Evolutionary conservation across 2,329 filamentous ascomycete genomes (phyloP).

Genomic region (Arthrobotrys pseudoclavata): DNA sequence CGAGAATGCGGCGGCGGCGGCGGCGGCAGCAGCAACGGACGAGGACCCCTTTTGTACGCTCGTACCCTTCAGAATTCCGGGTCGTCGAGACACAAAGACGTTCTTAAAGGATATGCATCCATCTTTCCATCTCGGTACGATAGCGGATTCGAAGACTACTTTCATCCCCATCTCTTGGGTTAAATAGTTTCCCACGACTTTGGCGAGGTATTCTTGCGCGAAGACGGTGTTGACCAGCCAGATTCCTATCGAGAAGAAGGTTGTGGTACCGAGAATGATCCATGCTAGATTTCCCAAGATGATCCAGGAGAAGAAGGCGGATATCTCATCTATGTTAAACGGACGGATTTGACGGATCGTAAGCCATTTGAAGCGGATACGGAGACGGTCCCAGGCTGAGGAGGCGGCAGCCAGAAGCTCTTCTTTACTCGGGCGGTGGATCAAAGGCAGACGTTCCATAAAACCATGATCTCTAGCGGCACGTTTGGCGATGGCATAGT

Average conservation of each 20-base stretch:
- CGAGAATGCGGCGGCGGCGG: slow-evolving; percentile 75
- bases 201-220: slow-evolving; percentile 93
- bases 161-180: slow-evolving; percentile 93
- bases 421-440: slow-evolving; percentile 93
- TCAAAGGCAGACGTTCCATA: slow-evolving; percentile 75
- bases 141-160: slow-evolving; percentile 96
- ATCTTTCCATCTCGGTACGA: slow-evolving; percentile 94
- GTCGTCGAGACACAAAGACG: slow-evolving; percentile 92
- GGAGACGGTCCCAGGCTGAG: slow-evolving; percentile 90
- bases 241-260: slow-evolving; percentile 93
- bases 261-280: slow-evolving; percentile 96
- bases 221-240: slow-evolving; percentile 95
- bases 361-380: slow-evolving; percentile 96
- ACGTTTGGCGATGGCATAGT: slow-evolving; percentile 53
- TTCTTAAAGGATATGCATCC: slow-evolving; percentile 97
- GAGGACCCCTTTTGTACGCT: slow-evolving; percentile 94
- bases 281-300: slow-evolving; percentile 92
- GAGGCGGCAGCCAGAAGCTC: slow-evolving; percentile 91
- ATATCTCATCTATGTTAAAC: slow-evolving; percentile 96
- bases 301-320: slow-evolving; percentile 95
- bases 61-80: slow-evolving; percentile 75
- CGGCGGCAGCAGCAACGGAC: slow-evolving; percentile 83
- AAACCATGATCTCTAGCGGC: slow-evolving; percentile 68
- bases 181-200: slow-evolving; percentile 94
- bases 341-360: slow-evolving; percentile 93